Base-by-base conservation (phyloP, 768 basidiomycete species). In the Tremella fuciformis region DNA sequence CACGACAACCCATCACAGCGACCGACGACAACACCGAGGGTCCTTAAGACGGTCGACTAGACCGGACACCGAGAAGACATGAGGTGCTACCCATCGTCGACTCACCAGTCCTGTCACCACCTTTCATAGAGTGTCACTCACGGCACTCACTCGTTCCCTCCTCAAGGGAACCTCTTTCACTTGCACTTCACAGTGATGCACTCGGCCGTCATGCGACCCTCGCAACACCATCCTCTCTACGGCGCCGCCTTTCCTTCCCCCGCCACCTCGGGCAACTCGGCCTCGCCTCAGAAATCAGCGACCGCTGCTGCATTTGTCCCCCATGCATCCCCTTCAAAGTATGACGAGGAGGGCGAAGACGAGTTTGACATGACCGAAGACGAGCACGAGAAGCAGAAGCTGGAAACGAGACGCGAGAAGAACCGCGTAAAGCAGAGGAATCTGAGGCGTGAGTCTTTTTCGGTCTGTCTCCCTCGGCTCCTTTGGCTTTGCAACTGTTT, bases 391-490 rank as follows among this genome's bases (percentile, higher is more conserved):
- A 62, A 65, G 54, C 48, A 58, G 25, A 69, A 70, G 54, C 55
- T 70, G 38, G 68, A 66, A 34, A 44, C 61, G 13, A 63, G 63
- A 25, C 19, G 68, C 25, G 65, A 70, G 56, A 70, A 66, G 60
- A 70, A 70, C 50, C 53, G 68, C 24, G 63, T 70, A 49, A 70
- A 70, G 53, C 68, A 70, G 47, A 56, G 65, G 34, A 70, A 70
- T 56, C 50, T 70, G 13, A 39, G 68, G 40, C 49, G 68, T 70
- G 51, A 62, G 68, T 64, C 21, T 21, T 8, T 51, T 13, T 39
- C 15, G 13, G 4, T 7, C 29, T 50, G 8, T 8, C 16, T 58
- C 19, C 22, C 49, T 22, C 26, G 13, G 26, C n/a, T 7, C 6
- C 25, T 22, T 29, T 50, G 49, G 9, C 25, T 19, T 21, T 8